Percentiles rank a stretch among this genome's conserved stretches.
Conservation (phyloP, 129 eudicot genomes). For the Erigeron canadensis region DNA sequence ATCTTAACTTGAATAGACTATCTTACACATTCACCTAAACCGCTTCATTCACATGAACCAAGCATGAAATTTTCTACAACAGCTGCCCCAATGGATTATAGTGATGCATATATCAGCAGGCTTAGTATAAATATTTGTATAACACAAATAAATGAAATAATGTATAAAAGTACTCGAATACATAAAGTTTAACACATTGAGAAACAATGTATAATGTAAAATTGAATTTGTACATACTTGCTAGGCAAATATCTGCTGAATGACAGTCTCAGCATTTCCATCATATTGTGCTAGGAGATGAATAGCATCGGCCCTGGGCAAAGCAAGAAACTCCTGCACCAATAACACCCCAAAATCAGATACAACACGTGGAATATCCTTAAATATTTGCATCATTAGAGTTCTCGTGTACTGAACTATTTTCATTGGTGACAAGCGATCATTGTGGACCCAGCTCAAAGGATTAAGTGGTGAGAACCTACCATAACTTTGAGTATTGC, state of each 20-base stretch:
- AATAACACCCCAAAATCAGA: background rate
- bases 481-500: conserved; percentile 94
- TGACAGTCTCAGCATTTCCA: conserved; percentile 90
- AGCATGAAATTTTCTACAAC: too few species aligned
- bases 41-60: too few species aligned
- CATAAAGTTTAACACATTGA: conserved; percentile 6
- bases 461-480: conserved; percentile 26
- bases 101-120: conserved; percentile 8
- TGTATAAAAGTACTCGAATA: conserved; percentile 16
- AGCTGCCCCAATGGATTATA: background rate
- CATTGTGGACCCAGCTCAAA: background rate
- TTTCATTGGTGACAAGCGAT: background rate
- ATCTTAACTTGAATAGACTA: too few species aligned
- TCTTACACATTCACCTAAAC: too few species aligned
- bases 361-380: background rate
- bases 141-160: conserved; percentile 36
- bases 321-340: conserved; percentile 92
- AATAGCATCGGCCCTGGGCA: conserved; percentile 96
- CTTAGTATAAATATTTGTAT: conserved; percentile 12
- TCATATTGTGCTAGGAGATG: conserved; percentile 85
- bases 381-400: background rate
- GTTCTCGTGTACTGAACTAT: background rate
- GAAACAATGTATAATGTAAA: conserved; percentile 22
- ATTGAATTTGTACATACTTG: conserved; percentile 8
- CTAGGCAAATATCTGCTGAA: conserved; percentile 91